Conservation (phyloP, 768 basidiomycete species). For the Kwoniella dendrophila region DNA sequence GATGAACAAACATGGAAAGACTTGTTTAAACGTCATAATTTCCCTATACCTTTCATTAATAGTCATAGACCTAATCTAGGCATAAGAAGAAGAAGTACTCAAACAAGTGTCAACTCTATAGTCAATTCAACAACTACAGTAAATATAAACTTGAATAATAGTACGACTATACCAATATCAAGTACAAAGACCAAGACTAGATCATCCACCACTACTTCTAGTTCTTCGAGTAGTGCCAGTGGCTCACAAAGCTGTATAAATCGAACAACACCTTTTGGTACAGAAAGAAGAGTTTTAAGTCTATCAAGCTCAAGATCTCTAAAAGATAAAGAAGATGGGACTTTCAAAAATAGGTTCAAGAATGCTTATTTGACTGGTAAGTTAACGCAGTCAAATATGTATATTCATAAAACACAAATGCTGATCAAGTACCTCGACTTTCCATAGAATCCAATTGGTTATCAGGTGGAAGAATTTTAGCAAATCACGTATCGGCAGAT, state of each 20-base stretch:
- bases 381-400: constrained; percentile 35
- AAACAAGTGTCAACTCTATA: neutral
- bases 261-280: constrained; percentile 15
- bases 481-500: constrained; percentile 63
- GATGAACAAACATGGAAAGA: constrained; percentile 81
- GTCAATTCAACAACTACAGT: neutral
- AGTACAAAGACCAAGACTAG: neutral
- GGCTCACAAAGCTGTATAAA: neutral
- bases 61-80: constrained; percentile 3
- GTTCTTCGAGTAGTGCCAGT: neutral
- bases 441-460: constrained; percentile 76
- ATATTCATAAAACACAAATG: neutral
- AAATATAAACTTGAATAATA: neutral
- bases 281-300: constrained; percentile 13
- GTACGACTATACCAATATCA: neutral
- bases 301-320: neutral
- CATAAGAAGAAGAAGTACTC: constrained; percentile 10
- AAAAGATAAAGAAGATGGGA: constrained; percentile 21
- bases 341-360: constrained; percentile 73
- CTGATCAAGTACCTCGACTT: constrained; percentile 2
- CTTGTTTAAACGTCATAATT: constrained; percentile 68
- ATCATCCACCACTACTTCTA: neutral
- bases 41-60: constrained; percentile 26
- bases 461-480: constrained; percentile 70
- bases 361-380: constrained; percentile 70